These are phyloP conservation scores for Nepenthes alata DNA, from an alignment of 179 eudicot species.

Conservation along the genomic window DNA sequence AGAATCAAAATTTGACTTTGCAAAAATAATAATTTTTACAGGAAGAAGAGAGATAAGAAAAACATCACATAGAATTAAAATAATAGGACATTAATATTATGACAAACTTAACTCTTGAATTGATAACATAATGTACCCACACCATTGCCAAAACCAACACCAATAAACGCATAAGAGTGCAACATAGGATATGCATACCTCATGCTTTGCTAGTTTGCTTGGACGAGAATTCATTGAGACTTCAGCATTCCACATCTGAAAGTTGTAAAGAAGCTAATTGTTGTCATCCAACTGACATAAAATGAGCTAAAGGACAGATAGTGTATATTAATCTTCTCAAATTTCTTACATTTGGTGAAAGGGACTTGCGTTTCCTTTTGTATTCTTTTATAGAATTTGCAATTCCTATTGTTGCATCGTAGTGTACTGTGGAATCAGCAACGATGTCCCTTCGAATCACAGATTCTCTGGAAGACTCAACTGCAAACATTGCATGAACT, in stretches of 20 bases:
- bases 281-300: neutral
- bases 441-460: conserved; percentile 11
- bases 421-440: conserved; percentile 12
- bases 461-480: conserved; percentile 13
- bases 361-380: conserved; percentile 20
- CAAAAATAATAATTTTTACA: too few relatives aligned
- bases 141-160: neutral
- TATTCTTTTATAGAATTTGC: conserved; percentile 8
- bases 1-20: too few relatives aligned
- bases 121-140: neutral
- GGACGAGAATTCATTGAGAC: conserved; percentile 19
- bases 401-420: conserved; percentile 8
- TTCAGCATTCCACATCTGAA: conserved; percentile 37
- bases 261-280: neutral
- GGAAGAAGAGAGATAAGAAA: too few relatives aligned
- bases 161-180: neutral
- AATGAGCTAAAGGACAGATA: neutral
- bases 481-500: conserved; percentile 2
- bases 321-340: neutral
- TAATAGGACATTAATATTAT: too few relatives aligned
- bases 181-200: conserved; percentile 25
- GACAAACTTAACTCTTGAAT: too few relatives aligned
- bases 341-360: conserved; percentile 16
- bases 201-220: conserved; percentile 27
- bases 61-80: too few relatives aligned